Percentiles rank a stretch among this genome's conserved stretches.
Evolutionary conservation across 805 yeast genomes (phyloP).

Genomic region (Candida sonorensis): DNA sequence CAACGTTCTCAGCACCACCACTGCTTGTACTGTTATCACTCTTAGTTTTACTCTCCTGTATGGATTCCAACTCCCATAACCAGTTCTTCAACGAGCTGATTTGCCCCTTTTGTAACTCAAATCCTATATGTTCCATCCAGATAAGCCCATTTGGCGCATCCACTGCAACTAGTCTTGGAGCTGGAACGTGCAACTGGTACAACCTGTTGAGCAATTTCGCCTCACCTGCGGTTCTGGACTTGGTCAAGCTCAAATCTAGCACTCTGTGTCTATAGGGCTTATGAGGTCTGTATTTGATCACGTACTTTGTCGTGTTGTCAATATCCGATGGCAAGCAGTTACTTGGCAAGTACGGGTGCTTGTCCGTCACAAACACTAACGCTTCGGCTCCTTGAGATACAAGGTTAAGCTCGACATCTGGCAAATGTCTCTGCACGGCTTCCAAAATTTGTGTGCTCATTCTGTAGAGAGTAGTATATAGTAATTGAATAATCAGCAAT

Average conservation of each 20-base stretch:
- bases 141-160: constrained; percentile 75
- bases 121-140: constrained; percentile 82
- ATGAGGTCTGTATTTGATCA: constrained; percentile 81
- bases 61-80: constrained; percentile 61
- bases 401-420: constrained; percentile 42
- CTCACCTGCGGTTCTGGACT: constrained; percentile 77
- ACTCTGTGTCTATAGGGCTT: constrained; percentile 87
- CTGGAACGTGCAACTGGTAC: constrained; percentile 47
- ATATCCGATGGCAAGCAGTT: constrained; percentile 19
- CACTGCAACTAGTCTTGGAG: constrained; percentile 69
- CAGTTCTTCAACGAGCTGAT: constrained; percentile 66
- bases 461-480: not conserved
- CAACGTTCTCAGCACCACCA: constrained; percentile 16
- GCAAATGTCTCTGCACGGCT: constrained; percentile 36
- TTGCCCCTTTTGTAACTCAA: constrained; percentile 39
- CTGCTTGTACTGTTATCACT: too few species aligned
- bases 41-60: too few species aligned
- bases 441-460: constrained; percentile 53
- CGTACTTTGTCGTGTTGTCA: constrained; percentile 32
- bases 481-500: too few species aligned
- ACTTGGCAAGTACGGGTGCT: constrained; percentile 59
- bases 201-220: constrained; percentile 66
- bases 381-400: constrained; percentile 93
- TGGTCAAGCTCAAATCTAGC: constrained; percentile 70
- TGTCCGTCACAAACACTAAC: constrained; percentile 53